Percentiles rank a stretch among this genome's conserved stretches.
Conservation (phyloP, 2,329 filamentous ascomycete genomes). For the Talaromyces piceae region DNA sequence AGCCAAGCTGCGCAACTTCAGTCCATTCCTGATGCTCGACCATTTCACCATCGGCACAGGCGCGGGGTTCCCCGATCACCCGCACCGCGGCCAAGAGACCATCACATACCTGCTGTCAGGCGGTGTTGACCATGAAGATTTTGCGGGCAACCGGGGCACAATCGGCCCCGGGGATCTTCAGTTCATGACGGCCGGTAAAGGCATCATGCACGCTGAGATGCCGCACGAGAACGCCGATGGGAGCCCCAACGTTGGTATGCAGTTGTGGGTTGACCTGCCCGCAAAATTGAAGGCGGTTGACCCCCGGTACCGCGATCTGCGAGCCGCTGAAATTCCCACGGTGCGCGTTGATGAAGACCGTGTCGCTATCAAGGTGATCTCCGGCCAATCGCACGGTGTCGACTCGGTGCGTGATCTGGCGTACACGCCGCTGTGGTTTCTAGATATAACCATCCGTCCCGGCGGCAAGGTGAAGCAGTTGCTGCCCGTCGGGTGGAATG, state of each 20-base stretch:
- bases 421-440: conserved; percentile 94
- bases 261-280: conserved; percentile 93
- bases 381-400: conserved; percentile 72
- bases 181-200: conserved; percentile 92
- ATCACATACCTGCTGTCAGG: conserved; percentile 88
- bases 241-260: conserved; percentile 73
- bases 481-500: conserved; percentile 76
- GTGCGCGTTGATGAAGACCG: conserved; percentile 64
- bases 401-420: conserved; percentile 85
- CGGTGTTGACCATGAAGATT: conserved; percentile 86
- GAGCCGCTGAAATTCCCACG: conserved; percentile 67
- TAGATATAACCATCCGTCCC: conserved; percentile 73
- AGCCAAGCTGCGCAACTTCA: conserved; percentile 72
- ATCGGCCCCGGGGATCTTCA: conserved; percentile 84
- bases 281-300: conserved; percentile 76
- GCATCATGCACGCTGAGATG: conserved; percentile 96
- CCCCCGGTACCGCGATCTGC: conserved; percentile 82
- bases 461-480: conserved; percentile 70
- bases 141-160: conserved; percentile 75
- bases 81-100: conserved; percentile 73
- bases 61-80: conserved; percentile 85
- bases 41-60: conserved; percentile 76
- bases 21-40: conserved; percentile 93
- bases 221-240: conserved; percentile 71
- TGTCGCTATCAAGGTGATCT: conserved; percentile 83